Conservation (phyloP, 2,329 filamentous ascomycete species). For the Fusarium bactridioides region DNA sequence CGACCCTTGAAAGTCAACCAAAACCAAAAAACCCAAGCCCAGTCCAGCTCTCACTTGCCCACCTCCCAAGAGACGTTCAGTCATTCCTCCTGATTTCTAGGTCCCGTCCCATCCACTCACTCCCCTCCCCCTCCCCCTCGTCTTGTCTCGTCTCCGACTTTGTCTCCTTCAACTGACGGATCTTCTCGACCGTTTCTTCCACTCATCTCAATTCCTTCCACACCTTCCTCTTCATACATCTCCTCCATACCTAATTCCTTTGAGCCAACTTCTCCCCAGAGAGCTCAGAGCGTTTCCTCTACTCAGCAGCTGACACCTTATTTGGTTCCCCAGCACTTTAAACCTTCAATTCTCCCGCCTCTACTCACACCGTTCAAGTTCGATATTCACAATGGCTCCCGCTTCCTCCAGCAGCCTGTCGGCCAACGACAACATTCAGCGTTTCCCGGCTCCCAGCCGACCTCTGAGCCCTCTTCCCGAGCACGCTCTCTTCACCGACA, state of each 20-base stretch:
- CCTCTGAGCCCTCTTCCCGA: conserved; percentile 86
- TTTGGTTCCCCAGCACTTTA: conserved; percentile 33
- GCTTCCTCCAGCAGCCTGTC: conserved; percentile 66
- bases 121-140: conserved; percentile 31
- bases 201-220: conserved; percentile 30
- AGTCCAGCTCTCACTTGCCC: conserved; percentile 41
- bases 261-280: conserved; percentile 31
- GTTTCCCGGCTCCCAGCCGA: conserved; percentile 91
- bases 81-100: conserved; percentile 43
- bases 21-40: conserved; percentile 40
- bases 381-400: conserved; percentile 59
- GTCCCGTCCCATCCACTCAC: conserved; percentile 18
- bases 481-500: conserved; percentile 97
- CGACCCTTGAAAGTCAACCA: conserved; percentile 39
- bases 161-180: conserved; percentile 39
- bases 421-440: conserved; percentile 98
- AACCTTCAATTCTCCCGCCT: conserved; percentile 18
- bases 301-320: conserved; percentile 36
- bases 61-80: conserved; percentile 32
- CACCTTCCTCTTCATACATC: conserved; percentile 34
- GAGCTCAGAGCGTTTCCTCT: conserved; percentile 41
- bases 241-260: conserved; percentile 41
- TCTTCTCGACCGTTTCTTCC: conserved; percentile 36
- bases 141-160: conserved; percentile 14
- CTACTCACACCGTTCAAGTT: conserved; percentile 34